Evolutionary conservation across 305 asterid species (phyloP).

Genomic region (Nicotiana rustica): DNA sequence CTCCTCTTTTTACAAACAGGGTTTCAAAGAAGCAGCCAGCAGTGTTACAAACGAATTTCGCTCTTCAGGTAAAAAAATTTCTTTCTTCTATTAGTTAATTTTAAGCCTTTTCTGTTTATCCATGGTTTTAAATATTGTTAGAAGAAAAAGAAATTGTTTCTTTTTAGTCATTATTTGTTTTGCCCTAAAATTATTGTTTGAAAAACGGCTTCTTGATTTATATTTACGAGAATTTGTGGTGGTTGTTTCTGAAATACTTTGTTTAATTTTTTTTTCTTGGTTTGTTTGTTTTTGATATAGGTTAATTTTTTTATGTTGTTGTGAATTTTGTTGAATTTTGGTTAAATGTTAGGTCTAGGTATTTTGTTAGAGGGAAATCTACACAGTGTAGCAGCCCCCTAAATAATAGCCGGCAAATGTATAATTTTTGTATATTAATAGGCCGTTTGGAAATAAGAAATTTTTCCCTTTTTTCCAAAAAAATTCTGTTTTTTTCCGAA

Average conservation of each 20-base stretch:
- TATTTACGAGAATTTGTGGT: background rate
- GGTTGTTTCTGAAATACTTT: background rate
- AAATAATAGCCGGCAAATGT: no score
- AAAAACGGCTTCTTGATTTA: background rate
- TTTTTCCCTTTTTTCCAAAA: no score
- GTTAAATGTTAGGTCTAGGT: background rate
- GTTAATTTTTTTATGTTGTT: background rate
- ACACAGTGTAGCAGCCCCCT: no score
- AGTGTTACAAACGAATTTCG: background rate
- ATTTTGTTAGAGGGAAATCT: no score
- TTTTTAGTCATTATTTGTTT: background rate
- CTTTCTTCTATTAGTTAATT: background rate
- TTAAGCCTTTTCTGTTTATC: background rate
- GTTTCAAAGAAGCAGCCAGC: slow-evolving; percentile 15
- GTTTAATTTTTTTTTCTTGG: background rate
- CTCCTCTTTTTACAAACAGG: background rate
- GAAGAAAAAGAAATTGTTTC: background rate
- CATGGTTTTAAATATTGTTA: background rate
- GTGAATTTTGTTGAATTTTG: background rate
- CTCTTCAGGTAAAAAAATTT: background rate
- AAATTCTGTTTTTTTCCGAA: no score
- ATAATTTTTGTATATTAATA: no score
- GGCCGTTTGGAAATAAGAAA: no score
- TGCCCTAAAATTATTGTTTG: background rate
- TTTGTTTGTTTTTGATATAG: background rate